Conservation (phyloP, 2,329 filamentous ascomycete species). For the Fusarium sp. region DNA sequence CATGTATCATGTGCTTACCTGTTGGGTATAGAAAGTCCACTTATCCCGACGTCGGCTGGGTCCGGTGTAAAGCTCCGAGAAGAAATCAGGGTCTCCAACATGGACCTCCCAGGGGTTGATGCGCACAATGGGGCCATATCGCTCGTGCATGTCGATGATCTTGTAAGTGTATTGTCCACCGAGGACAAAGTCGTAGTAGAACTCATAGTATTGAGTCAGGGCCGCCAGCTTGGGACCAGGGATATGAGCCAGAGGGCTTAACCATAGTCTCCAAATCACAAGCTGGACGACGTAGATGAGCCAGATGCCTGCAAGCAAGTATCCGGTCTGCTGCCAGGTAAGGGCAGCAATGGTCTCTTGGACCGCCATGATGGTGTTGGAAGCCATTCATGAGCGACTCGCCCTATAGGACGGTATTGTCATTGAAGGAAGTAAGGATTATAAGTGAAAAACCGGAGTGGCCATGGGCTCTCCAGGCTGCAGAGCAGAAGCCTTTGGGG, state of each 20-base stretch:
- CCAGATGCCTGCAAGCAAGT: constrained; percentile 47
- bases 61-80: constrained; percentile 56
- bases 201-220: constrained; percentile 57
- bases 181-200: constrained; percentile 59
- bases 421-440: constrained; percentile 43
- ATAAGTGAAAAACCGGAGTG: constrained; percentile 28
- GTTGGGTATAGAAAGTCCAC: constrained; percentile 55
- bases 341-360: constrained; percentile 41
- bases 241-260: constrained; percentile 56
- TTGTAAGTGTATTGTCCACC: constrained; percentile 59
- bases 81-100: constrained; percentile 55
- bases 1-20: constrained; percentile 44
- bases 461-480: constrained; percentile 47
- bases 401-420: constrained; percentile 47
- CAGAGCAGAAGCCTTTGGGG: constrained; percentile 42
- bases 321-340: constrained; percentile 46
- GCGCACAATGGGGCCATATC: constrained; percentile 58
- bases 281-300: constrained; percentile 50
- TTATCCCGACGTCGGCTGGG: constrained; percentile 51
- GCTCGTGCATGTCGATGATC: constrained; percentile 57
- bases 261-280: constrained; percentile 52
- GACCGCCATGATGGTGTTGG: constrained; percentile 47
- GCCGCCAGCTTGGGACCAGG: constrained; percentile 58
- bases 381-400: constrained; percentile 46
- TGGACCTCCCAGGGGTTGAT: constrained; percentile 59